These are phyloP conservation scores for Leccinum obscurum DNA, from an alignment of 768 basidiomycete species.

Conservation along the genomic window DNA sequence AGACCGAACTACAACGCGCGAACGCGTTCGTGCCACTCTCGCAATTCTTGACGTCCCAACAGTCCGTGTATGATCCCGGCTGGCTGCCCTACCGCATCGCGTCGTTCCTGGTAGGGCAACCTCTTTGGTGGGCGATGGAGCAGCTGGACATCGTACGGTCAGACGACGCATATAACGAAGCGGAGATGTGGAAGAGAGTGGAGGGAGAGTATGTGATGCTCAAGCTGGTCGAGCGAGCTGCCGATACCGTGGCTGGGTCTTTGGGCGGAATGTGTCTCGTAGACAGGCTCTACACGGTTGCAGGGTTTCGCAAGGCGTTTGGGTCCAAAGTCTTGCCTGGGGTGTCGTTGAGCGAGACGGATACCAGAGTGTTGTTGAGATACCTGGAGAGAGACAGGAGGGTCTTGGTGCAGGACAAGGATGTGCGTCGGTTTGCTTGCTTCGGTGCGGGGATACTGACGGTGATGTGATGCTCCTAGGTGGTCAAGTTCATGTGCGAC, in stretches of 20 bases:
- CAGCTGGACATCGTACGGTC: slow-evolving; percentile 68
- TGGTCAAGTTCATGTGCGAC: slow-evolving; percentile 73
- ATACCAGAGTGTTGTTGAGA: slow-evolving; percentile 69
- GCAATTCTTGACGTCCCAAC: slow-evolving; percentile 54
- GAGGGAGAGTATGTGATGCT: slow-evolving; percentile 77
- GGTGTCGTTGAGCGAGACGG: slow-evolving; percentile 54
- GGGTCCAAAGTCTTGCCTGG: slow-evolving; percentile 41
- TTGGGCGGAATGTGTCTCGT: slow-evolving; percentile 47
- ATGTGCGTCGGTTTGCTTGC: slow-evolving; percentile 44
- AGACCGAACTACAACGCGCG: slow-evolving; percentile 62
- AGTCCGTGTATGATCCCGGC: slow-evolving; percentile 67
- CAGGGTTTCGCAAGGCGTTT: slow-evolving; percentile 64
- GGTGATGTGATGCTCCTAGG: slow-evolving; percentile 40
- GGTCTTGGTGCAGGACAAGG: slow-evolving; percentile 61
- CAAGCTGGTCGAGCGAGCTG: slow-evolving; percentile 63
- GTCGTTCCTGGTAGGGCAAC: slow-evolving; percentile 70
- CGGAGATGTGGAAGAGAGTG: slow-evolving; percentile 52
- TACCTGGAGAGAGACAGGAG: slow-evolving; percentile 78
- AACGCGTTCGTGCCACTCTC: slow-evolving; percentile 47
- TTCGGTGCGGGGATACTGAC: neutral
- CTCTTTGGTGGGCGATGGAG: slow-evolving; percentile 85
- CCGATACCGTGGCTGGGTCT: slow-evolving; percentile 51
- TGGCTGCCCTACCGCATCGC: slow-evolving; percentile 72
- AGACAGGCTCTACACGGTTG: slow-evolving; percentile 60
- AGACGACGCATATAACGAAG: slow-evolving; percentile 53